A percentile compares a stretch with the other conserved stretches of the same genome.
These are phyloP conservation scores for Hippophae rhamnoides DNA, from an alignment of 306 rosid genomes.

Conservation along the genomic window DNA sequence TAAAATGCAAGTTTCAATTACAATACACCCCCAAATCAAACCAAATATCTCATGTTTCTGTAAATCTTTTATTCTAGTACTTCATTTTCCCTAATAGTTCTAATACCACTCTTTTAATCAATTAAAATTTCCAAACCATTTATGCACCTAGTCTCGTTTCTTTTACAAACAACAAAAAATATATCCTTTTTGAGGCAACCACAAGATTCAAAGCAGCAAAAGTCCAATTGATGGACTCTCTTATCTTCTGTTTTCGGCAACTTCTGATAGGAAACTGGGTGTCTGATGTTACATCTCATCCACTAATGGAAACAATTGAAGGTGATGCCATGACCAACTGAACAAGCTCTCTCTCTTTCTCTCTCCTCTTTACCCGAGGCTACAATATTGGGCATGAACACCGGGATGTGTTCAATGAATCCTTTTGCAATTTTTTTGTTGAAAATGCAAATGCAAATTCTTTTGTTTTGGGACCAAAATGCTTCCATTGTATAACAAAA, in stretches of 20 bases:
- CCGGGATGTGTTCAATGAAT: conserved; percentile 18
- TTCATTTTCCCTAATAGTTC: neutral
- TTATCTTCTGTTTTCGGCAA: conserved; percentile 9
- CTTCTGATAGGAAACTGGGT: neutral
- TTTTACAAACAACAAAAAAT: conserved; percentile 1
- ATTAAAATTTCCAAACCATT: conserved; percentile 3
- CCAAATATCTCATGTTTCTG: too few species aligned
- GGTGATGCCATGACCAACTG: neutral
- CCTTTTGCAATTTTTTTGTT: conserved; percentile 24
- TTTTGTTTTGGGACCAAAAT: neutral
- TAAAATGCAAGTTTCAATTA: too few species aligned
- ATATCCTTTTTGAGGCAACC: conserved; percentile 1
- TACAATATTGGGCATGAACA: conserved; percentile 37
- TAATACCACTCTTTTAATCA: neutral
- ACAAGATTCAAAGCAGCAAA: conserved; percentile 1
- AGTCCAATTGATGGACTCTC: neutral
- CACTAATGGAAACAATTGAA: neutral
- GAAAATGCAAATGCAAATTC: conserved; percentile 1
- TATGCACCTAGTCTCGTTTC: conserved; percentile 2
- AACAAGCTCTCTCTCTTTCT: neutral
- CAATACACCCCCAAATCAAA: too few species aligned
- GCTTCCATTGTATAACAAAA: too few species aligned
- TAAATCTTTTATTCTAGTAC: neutral
- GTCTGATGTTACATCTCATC: too few species aligned
- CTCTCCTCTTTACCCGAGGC: conserved; percentile 4